phyloP scores from a whole-genome alignment of 2,329 filamentous ascomycete species.

The Sporothrix humicola region DNA sequence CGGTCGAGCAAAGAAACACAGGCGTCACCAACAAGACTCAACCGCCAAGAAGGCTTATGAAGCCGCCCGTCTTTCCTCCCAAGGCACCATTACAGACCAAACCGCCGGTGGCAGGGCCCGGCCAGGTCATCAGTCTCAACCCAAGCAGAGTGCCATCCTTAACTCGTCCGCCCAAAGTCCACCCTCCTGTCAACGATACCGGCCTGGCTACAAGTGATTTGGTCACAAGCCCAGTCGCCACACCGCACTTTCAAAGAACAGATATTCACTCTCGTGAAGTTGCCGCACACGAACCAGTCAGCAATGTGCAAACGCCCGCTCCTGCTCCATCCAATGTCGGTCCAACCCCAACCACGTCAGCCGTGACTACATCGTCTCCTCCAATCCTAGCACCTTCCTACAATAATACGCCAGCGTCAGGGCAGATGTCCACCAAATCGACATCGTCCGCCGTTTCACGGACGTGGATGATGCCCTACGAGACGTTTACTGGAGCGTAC shows the following conservation, averaged over 20 bases:
- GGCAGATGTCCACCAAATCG: not conserved
- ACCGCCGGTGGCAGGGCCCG: not conserved
- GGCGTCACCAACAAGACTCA: not conserved
- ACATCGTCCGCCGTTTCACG: not conserved
- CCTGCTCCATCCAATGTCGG: not conserved
- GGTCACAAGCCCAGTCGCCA: not conserved
- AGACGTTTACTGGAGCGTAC: conserved; percentile 51
- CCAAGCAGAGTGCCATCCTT: not conserved
- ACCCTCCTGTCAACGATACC: too few relatives aligned
- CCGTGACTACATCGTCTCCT: not conserved
- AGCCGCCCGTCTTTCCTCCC: conserved; percentile 27
- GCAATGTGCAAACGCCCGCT: not conserved
- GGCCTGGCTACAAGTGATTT: not conserved
- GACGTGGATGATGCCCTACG: conserved; percentile 42
- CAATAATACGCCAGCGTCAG: not conserved
- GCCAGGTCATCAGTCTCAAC: not conserved
- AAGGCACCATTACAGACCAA: not conserved
- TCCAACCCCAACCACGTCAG: not conserved
- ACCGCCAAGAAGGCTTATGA: conserved; percentile 26
- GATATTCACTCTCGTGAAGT: not conserved
- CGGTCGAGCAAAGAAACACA: not conserved
- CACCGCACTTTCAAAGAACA: not conserved
- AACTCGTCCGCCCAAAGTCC: not conserved
- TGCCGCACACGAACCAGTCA: not conserved
- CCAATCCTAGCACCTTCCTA: not conserved